Evolutionary conservation across 2,329 filamentous ascomycete genomes (phyloP).

Genomic region (Colletotrichum aenigma): DNA sequence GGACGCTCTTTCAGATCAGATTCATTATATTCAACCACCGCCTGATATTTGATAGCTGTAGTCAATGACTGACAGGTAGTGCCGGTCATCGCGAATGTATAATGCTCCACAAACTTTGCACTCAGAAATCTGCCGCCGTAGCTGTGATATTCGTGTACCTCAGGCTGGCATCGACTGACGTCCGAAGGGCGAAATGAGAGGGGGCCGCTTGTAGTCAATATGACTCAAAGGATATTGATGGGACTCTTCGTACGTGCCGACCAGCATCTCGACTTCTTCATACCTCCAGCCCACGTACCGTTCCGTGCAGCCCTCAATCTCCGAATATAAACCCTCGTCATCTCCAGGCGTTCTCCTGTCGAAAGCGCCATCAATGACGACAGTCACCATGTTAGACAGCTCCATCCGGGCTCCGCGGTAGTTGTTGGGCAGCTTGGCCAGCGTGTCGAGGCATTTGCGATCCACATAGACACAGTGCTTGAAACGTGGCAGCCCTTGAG

Average conservation of each 20-base stretch:
- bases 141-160: no score
- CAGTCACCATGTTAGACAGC: background rate
- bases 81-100: no score
- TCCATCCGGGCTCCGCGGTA: background rate
- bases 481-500: background rate
- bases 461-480: background rate
- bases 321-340: background rate
- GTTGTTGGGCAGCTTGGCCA: background rate
- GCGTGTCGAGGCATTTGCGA: background rate
- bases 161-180: no score
- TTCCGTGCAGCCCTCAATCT: background rate
- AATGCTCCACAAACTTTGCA: no score
- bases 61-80: no score
- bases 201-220: background rate
- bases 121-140: no score
- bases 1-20: no score
- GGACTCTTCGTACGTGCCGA: background rate
- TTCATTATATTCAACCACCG: no score
- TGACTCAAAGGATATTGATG: background rate
- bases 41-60: no score
- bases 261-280: background rate
- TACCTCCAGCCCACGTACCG: background rate
- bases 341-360: background rate
- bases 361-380: background rate
- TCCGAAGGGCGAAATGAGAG: background rate